phyloP scores from a whole-genome alignment of 306 rosid species.

The Corylus americana region DNA sequence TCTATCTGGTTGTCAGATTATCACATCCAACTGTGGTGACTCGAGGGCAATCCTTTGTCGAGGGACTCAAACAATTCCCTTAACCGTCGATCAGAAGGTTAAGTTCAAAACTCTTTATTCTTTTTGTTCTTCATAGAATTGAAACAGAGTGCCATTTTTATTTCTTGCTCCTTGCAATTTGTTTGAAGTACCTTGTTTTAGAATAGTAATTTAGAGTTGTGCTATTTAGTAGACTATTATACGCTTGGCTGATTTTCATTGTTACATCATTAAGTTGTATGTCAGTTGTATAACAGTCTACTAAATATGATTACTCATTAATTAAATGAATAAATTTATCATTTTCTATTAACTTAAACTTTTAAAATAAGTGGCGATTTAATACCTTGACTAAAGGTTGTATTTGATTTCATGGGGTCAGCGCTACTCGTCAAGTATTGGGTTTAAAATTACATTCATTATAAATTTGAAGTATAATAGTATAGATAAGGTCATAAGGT shows the following conservation, averaged over 20 bases:
- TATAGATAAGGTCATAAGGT: background rate
- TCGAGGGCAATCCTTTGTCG: slow-evolving; percentile 83
- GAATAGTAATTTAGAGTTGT: no score
- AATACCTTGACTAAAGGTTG: background rate
- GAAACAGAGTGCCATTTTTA: background rate
- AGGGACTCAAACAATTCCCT: slow-evolving; percentile 68
- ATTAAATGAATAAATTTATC: no score
- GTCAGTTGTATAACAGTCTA: no score
- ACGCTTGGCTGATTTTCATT: no score
- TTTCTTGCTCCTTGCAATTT: background rate
- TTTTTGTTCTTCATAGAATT: background rate
- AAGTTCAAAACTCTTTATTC: background rate
- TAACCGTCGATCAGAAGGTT: slow-evolving; percentile 94
- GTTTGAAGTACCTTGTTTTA: background rate
- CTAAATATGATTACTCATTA: no score
- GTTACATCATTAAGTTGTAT: no score
- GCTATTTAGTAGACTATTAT: no score
- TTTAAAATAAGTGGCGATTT: no score
- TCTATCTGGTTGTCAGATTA: slow-evolving; percentile 87
- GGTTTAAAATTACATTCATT: background rate
- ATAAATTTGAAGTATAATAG: background rate
- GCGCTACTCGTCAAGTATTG: background rate
- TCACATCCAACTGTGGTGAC: slow-evolving; percentile 85
- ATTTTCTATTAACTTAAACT: no score
- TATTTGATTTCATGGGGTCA: background rate